Percentiles rank a stretch among this genome's conserved stretches.
Conservation (phyloP, 1,284 basidiomycete species). For the Sanghuangporus baumii region DNA sequence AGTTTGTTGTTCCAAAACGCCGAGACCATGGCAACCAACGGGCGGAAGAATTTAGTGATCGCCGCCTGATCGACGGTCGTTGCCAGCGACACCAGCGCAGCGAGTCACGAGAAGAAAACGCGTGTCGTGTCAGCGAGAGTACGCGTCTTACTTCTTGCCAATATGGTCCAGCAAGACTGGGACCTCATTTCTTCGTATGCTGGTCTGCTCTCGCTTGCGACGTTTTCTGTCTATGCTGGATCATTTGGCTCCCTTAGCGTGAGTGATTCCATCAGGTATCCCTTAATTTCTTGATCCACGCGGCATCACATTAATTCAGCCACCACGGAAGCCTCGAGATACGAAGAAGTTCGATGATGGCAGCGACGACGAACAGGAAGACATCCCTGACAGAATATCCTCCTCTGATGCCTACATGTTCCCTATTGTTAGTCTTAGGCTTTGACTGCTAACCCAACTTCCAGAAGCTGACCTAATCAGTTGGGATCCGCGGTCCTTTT, state of each 20-base stretch:
- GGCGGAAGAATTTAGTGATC: background rate
- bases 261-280: conserved; percentile 24
- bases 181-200: conserved; percentile 60
- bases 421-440: conserved; percentile 49
- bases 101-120: background rate
- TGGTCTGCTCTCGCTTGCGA: conserved; percentile 59
- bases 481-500: conserved; percentile 62
- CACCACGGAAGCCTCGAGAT: conserved; percentile 24
- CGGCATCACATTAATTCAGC: conserved; percentile 8
- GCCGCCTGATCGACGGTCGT: background rate
- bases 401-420: conserved; percentile 71
- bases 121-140: background rate
- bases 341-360: conserved; percentile 24
- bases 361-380: conserved; percentile 40
- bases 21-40: background rate
- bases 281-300: background rate
- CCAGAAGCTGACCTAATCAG: conserved; percentile 29
- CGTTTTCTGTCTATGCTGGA: conserved; percentile 58
- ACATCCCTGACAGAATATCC: conserved; percentile 50
- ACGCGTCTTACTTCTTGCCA: background rate
- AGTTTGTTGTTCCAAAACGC: background rate
- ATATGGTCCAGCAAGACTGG: conserved; percentile 35
- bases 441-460: background rate
- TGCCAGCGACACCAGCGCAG: background rate
- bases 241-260: conserved; percentile 64